Conservation (phyloP, 768 basidiomycete species). For the Collybia mongolica region DNA sequence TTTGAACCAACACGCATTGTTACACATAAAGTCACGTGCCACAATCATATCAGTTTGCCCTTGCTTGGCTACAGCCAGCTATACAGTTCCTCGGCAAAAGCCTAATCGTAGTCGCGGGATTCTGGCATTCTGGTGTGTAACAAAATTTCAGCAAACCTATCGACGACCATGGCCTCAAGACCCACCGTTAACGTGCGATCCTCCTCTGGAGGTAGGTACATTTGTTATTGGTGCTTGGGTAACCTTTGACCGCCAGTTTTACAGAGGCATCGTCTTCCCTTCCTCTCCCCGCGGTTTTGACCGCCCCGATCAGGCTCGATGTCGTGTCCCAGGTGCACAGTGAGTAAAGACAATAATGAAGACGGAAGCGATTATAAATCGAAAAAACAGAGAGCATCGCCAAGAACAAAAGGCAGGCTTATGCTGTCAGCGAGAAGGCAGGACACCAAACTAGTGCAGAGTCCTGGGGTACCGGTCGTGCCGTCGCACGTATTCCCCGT, state of each 20-base stretch:
- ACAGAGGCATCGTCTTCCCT: slow-evolving; percentile 85
- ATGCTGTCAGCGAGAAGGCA: slow-evolving; percentile 95
- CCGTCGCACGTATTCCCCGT: slow-evolving; percentile 99
- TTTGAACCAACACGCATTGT: no score
- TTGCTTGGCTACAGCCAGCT: no score
- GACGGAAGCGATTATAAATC: not conserved
- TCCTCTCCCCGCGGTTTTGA: slow-evolving; percentile 93
- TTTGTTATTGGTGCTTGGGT: not conserved
- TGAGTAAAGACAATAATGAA: slow-evolving; percentile 44
- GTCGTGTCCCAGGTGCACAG: slow-evolving; percentile 99
- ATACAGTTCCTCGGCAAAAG: not conserved
- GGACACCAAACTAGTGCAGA: slow-evolving; percentile 99
- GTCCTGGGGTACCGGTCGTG: slow-evolving; percentile 99
- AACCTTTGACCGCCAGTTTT: slow-evolving; percentile 12
- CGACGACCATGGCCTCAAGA: slow-evolving; percentile 79
- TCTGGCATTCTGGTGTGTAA: no score
- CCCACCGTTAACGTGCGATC: slow-evolving; percentile 87
- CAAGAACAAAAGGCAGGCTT: slow-evolving; percentile 97
- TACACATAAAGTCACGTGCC: no score
- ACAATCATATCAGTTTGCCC: no score
- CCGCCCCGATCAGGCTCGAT: slow-evolving; percentile 97
- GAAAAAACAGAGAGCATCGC: slow-evolving; percentile 81
- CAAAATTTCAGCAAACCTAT: slow-evolving; percentile 34
- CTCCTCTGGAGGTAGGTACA: slow-evolving; percentile 63
- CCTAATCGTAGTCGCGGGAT: no score